Conservation (phyloP, 371 early-diverging fungal species). For the Caulochytrium protostelioides region DNA sequence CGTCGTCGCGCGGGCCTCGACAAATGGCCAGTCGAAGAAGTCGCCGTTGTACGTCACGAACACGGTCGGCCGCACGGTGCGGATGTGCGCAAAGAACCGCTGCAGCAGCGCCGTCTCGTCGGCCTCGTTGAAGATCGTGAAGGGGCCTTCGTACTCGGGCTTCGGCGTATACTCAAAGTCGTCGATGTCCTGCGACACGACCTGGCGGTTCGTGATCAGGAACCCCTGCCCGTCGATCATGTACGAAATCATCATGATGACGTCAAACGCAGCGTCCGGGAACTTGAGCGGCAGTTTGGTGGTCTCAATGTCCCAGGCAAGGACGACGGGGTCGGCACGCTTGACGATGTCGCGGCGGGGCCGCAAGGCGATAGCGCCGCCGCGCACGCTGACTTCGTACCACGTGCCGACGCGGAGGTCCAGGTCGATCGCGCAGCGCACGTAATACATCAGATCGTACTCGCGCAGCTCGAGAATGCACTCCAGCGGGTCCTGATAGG, state of each 20-base stretch:
- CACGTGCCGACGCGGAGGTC: constrained; percentile 90
- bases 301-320: constrained; percentile 99
- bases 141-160: constrained; percentile 86
- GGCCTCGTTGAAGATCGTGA: constrained; percentile 87
- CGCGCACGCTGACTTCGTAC: constrained; percentile 48
- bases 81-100: constrained; percentile 85
- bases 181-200: constrained; percentile 88
- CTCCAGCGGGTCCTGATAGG: constrained; percentile 20
- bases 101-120: constrained; percentile 59
- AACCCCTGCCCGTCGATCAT: constrained; percentile 96
- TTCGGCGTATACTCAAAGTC: constrained; percentile 97
- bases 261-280: constrained; percentile 81
- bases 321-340: constrained; percentile 83
- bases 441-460: constrained; percentile 81
- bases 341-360: constrained; percentile 66
- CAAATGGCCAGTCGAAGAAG: constrained; percentile 98
- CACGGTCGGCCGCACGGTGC: constrained; percentile 69
- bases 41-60: constrained; percentile 98
- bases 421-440: constrained; percentile 78
- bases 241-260: constrained; percentile 99
- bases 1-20: constrained; percentile 63
- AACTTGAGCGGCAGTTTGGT: constrained; percentile 96
- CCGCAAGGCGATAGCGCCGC: constrained; percentile 33
- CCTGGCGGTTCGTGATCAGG: constrained; percentile 91
- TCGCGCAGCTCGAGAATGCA: constrained; percentile 73